These are phyloP conservation scores for Cladosporium sp. DNA, from an alignment of 2,329 filamentous ascomycete genomes.

Conservation along the genomic window DNA sequence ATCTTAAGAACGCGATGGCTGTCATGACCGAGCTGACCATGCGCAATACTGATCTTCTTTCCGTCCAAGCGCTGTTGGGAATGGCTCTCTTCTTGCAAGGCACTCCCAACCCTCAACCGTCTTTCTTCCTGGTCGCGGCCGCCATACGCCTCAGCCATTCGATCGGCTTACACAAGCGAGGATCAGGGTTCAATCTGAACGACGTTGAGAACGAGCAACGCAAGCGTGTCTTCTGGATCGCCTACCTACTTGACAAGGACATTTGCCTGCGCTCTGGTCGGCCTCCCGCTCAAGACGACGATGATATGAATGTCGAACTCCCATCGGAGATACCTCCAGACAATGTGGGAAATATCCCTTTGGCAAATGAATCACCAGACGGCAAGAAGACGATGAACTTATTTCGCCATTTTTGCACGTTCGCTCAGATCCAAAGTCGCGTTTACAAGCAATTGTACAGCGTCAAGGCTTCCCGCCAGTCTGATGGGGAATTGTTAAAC, in stretches of 20 bases:
- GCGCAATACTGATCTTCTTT: conserved; percentile 91
- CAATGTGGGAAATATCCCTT: conserved; percentile 88
- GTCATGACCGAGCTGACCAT: conserved; percentile 90
- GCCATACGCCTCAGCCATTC: conserved; percentile 88
- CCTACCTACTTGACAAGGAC: conserved; percentile 69
- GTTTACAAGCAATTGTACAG: conserved; percentile 93
- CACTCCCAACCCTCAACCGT: conserved; percentile 92
- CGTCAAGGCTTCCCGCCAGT: conserved; percentile 84
- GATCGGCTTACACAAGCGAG: conserved; percentile 91
- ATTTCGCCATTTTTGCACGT: conserved; percentile 87
- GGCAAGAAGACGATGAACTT: conserved; percentile 91
- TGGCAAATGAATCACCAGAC: conserved; percentile 54
- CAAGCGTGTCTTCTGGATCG: conserved; percentile 73
- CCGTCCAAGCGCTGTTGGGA: conserved; percentile 86
- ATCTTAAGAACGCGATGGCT: conserved; percentile 93
- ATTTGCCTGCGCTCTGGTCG: conserved; percentile 68
- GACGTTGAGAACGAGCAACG: conserved; percentile 90
- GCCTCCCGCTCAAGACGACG: conserved; percentile 68
- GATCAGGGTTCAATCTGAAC: conserved; percentile 88
- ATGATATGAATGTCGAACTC: conserved; percentile 92
- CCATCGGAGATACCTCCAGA: conserved; percentile 86
- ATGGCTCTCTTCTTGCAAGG: conserved; percentile 94
- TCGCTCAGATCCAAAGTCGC: conserved; percentile 84
- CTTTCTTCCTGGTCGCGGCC: conserved; percentile 83
- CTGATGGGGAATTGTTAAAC: conserved; percentile 86